These are phyloP conservation scores for Amauroascus verrucosus DNA, from an alignment of 2,329 filamentous ascomycete genomes.

Conservation along the genomic window DNA sequence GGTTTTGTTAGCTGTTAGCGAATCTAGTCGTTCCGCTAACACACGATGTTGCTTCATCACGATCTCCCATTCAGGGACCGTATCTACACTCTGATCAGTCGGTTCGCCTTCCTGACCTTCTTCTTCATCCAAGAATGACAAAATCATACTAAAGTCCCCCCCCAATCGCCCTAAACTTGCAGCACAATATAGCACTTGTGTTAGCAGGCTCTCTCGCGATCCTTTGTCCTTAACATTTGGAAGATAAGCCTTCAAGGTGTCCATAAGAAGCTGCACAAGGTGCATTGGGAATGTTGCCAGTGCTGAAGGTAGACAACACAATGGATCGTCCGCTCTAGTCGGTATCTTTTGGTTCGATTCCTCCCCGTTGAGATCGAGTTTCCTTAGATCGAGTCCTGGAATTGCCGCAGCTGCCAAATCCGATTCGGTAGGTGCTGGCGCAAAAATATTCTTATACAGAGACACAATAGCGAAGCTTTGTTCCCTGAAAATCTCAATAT, in stretches of 20 bases:
- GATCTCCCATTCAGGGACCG: constrained; percentile 61
- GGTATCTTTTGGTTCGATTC: not conserved
- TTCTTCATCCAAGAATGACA: constrained; percentile 49
- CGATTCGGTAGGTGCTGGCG: constrained; percentile 41
- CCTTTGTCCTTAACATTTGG: constrained; percentile 71
- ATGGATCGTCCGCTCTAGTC: constrained; percentile 19
- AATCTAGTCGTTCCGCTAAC: constrained; percentile 57
- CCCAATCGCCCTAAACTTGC: constrained; percentile 81
- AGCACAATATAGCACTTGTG: constrained; percentile 86
- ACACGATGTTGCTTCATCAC: constrained; percentile 80
- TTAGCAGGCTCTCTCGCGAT: constrained; percentile 75
- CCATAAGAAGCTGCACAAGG: constrained; percentile 68
- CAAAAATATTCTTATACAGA: constrained; percentile 86
- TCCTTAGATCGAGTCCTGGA: constrained; percentile 22
- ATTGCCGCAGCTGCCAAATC: constrained; percentile 22
- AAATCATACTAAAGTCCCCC: constrained; percentile 82
- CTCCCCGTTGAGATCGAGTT: constrained; percentile 1
- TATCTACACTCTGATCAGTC: constrained; percentile 38
- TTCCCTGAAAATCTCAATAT: constrained; percentile 94
- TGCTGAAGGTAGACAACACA: constrained; percentile 57
- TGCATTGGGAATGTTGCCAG: constrained; percentile 76
- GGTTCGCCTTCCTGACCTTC: constrained; percentile 35
- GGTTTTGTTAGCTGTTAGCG: constrained; percentile 27
- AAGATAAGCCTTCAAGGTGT: constrained; percentile 65
- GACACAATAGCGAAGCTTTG: constrained; percentile 94